A percentile compares a stretch with the other conserved stretches of the same genome.
phyloP scores from a whole-genome alignment of 2,329 filamentous ascomycete genomes.

The Trichoderma atroviride region DNA sequence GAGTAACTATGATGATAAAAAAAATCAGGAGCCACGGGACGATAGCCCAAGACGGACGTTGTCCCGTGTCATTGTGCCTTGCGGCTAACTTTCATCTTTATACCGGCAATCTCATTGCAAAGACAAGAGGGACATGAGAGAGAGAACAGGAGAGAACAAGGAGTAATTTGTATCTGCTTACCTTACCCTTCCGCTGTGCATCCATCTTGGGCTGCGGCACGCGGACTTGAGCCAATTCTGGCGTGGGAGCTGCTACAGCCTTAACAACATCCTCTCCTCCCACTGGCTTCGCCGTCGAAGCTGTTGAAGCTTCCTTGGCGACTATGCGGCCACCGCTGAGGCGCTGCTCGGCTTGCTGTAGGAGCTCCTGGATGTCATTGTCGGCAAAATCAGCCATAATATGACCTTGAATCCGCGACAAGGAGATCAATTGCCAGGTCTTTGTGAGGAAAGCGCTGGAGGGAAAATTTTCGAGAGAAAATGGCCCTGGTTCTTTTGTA shows the following conservation, averaged over 20 bases:
- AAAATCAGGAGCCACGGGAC: conserved; percentile 63
- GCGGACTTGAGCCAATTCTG: conserved; percentile 29
- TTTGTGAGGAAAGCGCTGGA: neutral
- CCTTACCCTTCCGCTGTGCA: conserved; percentile 33
- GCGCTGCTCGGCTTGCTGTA: conserved; percentile 29
- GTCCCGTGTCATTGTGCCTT: conserved; percentile 44
- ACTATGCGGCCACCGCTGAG: conserved; percentile 8
- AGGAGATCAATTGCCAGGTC: neutral
- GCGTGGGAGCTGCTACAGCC: neutral
- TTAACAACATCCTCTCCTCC: conserved; percentile 7
- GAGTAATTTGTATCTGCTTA: conserved; percentile 29
- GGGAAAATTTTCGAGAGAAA: neutral
- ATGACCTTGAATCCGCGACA: neutral
- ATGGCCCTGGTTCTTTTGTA: neutral
- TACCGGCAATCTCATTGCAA: conserved; percentile 12
- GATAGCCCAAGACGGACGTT: conserved; percentile 46
- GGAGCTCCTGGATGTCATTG: conserved; percentile 27
- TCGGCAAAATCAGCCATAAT: conserved; percentile 29
- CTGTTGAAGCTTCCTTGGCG: neutral
- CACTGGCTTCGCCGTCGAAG: neutral
- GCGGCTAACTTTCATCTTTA: conserved; percentile 47
- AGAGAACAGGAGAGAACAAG: too few relatives aligned
- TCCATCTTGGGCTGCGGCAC: conserved; percentile 18
- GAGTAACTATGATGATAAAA: conserved; percentile 71
- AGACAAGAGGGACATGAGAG: too few relatives aligned